These are phyloP conservation scores for Calonectria naviculata DNA, from an alignment of 2,329 filamentous ascomycete species.

Conservation along the genomic window DNA sequence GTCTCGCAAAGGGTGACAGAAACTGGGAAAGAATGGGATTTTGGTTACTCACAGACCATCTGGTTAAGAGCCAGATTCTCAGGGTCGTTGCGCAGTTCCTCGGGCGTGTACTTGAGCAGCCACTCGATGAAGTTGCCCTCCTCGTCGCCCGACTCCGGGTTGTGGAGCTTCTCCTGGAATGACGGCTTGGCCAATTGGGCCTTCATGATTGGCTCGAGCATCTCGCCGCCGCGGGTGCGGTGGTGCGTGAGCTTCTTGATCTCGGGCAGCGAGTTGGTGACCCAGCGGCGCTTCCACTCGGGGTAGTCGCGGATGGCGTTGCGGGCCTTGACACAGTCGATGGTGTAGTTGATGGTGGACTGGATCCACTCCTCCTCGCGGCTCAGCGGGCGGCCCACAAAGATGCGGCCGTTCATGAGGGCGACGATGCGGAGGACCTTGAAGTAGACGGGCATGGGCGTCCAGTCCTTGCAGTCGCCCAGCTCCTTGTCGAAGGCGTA, in stretches of 20 bases:
- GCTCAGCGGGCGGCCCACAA: slow-evolving; percentile 18
- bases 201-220: slow-evolving; percentile 18
- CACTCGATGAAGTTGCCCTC: slow-evolving; percentile 24
- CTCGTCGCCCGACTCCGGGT: slow-evolving; percentile 11
- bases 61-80: slow-evolving; percentile 21
- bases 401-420: slow-evolving; percentile 21
- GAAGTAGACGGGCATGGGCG: slow-evolving; percentile 5
- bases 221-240: slow-evolving; percentile 15
- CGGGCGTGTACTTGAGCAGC: slow-evolving; percentile 21
- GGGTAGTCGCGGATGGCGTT: slow-evolving; percentile 16
- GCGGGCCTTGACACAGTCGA: slow-evolving; percentile 20
- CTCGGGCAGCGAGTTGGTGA: slow-evolving; percentile 15
- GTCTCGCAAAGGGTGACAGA: not conserved
- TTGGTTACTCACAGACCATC: slow-evolving; percentile 16
- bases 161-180: slow-evolving; percentile 21
- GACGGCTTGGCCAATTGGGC: slow-evolving; percentile 14
- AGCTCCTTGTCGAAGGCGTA: slow-evolving; percentile 20
- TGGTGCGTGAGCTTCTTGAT: slow-evolving; percentile 15
- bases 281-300: slow-evolving; percentile 17
- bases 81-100: slow-evolving; percentile 10
- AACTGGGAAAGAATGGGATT: not conserved
- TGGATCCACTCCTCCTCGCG: slow-evolving; percentile 21
- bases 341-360: slow-evolving; percentile 21
- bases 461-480: slow-evolving; percentile 21
- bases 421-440: slow-evolving; percentile 21